Conservation (phyloP, 768 basidiomycete species). For the Botryobasidium botryosum region DNA sequence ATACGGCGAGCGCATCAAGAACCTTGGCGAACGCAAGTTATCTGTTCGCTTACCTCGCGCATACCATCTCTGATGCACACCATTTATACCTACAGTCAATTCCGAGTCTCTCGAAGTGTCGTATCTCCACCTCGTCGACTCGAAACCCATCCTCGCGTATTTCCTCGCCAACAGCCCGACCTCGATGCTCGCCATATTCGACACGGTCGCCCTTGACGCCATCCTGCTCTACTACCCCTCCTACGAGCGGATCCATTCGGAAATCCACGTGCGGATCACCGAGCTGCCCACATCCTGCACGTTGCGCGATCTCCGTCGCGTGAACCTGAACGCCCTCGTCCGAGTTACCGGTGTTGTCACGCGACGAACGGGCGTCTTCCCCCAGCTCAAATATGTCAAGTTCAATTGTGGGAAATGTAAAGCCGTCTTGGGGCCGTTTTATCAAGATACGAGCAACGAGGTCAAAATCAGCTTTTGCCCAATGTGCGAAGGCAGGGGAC, state of each 20-base stretch:
- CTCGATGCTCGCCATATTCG: conserved; percentile 86
- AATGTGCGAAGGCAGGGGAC: conserved; percentile 87
- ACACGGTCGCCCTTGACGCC: conserved; percentile 84
- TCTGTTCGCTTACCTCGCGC: background rate
- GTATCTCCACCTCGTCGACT: conserved; percentile 81
- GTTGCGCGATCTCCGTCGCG: conserved; percentile 82
- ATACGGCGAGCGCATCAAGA: conserved; percentile 85
- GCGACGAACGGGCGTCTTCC: conserved; percentile 87
- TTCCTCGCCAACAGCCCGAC: conserved; percentile 92
- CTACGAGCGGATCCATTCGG: conserved; percentile 93
- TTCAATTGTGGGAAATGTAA: conserved; percentile 95
- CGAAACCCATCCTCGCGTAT: conserved; percentile 91
- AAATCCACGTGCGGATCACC: conserved; percentile 93
- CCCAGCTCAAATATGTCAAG: conserved; percentile 98
- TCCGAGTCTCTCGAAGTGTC: conserved; percentile 96
- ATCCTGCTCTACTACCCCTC: conserved; percentile 92
- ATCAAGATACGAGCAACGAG: conserved; percentile 91
- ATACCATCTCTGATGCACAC: conserved; percentile 7
- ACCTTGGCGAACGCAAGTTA: conserved; percentile 78
- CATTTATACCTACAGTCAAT: conserved; percentile 42
- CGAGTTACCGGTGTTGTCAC: conserved; percentile 94
- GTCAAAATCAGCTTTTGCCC: conserved; percentile 88
- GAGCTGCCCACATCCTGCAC: conserved; percentile 83
- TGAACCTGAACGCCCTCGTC: conserved; percentile 87
- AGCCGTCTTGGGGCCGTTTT: conserved; percentile 89